phyloP scores from a whole-genome alignment of 2,329 filamentous ascomycete species.

The Cladophialophora immunda region DNA sequence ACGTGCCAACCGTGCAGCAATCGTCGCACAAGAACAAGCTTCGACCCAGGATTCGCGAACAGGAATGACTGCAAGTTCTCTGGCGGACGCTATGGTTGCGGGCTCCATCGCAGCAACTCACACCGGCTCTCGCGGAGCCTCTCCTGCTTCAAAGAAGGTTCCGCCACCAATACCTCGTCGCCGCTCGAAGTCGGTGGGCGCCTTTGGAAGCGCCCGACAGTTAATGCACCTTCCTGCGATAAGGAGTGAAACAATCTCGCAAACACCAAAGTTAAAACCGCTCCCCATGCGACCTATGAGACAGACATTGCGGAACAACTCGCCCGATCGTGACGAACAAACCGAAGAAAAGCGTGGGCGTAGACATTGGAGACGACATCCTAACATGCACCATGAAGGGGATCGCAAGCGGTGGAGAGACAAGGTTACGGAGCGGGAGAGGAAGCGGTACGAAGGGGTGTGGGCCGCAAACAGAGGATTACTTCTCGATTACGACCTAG shows the following conservation, averaged over 20 bases:
- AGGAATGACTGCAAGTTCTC: conserved; percentile 47
- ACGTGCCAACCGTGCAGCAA: conserved; percentile 24
- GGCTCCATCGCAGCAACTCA: conserved; percentile 56
- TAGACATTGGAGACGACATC: conserved; percentile 52
- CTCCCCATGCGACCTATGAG: conserved; percentile 44
- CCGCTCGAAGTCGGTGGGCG: conserved; percentile 47
- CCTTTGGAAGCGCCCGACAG: conserved; percentile 42
- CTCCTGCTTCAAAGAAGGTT: conserved; percentile 45
- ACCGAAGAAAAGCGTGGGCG: conserved; percentile 45
- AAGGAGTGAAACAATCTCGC: conserved; percentile 40
- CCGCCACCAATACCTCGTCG: conserved; percentile 52
- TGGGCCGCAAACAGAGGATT: conserved; percentile 60
- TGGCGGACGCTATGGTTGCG: conserved; percentile 58
- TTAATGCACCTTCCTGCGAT: conserved; percentile 40
- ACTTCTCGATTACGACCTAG: conserved; percentile 43
- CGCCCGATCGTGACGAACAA: conserved; percentile 48
- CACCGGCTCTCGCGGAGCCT: conserved; percentile 49
- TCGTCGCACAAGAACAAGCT: conserved; percentile 29
- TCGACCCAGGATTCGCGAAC: conserved; percentile 17
- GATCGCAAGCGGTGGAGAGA: conserved; percentile 57
- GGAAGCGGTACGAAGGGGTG: conserved; percentile 60
- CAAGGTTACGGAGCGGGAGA: conserved; percentile 54
- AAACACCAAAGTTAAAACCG: conserved; percentile 26
- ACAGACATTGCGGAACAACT: conserved; percentile 52
- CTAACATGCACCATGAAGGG: conserved; percentile 59